A percentile compares a stretch with the other conserved stretches of the same genome.
phyloP scores from a whole-genome alignment of 495 filamentous ascomycete genomes.

The Daldinia vernicosa region DNA sequence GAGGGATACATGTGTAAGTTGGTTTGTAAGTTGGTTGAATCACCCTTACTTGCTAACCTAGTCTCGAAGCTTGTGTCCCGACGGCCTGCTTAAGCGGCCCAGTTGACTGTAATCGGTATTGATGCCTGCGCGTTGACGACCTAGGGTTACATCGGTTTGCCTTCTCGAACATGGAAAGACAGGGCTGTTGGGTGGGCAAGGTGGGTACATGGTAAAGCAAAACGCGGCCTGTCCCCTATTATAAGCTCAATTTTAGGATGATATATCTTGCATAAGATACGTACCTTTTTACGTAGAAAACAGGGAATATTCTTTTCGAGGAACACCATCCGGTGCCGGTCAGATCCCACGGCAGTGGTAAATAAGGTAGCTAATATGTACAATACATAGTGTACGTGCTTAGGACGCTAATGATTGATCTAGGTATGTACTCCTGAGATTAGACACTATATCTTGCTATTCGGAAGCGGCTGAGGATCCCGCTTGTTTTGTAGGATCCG shows the following conservation, averaged over 20 bases:
- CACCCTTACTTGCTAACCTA: too few species aligned
- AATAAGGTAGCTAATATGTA: too few species aligned
- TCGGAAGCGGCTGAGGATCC: too few species aligned
- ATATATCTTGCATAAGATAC: background rate
- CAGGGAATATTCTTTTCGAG: too few species aligned
- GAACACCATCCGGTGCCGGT: background rate
- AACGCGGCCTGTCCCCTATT: conserved; percentile 6
- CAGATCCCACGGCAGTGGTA: background rate
- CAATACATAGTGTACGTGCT: too few species aligned
- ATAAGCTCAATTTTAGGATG: background rate
- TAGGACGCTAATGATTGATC: too few species aligned
- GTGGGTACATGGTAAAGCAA: conserved; percentile 10
- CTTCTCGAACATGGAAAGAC: conserved; percentile 24
- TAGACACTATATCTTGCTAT: too few species aligned
- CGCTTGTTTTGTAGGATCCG: too few species aligned
- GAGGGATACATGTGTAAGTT: background rate
- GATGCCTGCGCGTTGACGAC: conserved; percentile 9
- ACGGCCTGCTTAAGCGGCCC: conserved; percentile 14
- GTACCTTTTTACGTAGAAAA: background rate
- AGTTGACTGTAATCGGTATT: conserved; percentile 21
- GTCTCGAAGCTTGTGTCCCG: background rate
- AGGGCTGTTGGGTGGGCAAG: background rate
- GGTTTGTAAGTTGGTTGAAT: background rate
- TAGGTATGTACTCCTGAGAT: too few species aligned
- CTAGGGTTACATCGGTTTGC: conserved; percentile 25